These are phyloP conservation scores for Toxicodendron radicans DNA, from an alignment of 345 rosid species.

Conservation along the genomic window DNA sequence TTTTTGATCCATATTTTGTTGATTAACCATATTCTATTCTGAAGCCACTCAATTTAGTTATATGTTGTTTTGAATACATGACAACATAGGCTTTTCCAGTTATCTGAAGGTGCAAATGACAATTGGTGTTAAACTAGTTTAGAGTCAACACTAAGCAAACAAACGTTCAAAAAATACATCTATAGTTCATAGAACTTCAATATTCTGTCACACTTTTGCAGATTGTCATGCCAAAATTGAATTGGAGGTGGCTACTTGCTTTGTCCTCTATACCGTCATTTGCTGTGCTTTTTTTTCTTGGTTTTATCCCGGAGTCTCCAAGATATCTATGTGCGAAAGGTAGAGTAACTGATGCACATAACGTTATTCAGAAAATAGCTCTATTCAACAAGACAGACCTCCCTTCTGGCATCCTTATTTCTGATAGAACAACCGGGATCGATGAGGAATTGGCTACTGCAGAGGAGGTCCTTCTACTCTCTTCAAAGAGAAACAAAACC, in stretches of 20 bases:
- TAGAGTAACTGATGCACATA: conserved; percentile 41
- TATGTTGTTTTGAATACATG: too few species aligned
- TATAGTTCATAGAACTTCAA: not conserved
- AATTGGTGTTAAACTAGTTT: too few species aligned
- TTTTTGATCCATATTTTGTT: too few species aligned
- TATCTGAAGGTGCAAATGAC: too few species aligned
- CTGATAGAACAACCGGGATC: conserved; percentile 26
- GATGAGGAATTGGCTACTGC: conserved; percentile 18
- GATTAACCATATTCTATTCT: too few species aligned
- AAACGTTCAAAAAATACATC: too few species aligned
- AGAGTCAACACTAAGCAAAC: too few species aligned
- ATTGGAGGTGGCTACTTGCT: conserved; percentile 72
- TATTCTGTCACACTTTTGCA: not conserved
- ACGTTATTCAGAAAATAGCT: conserved; percentile 47
- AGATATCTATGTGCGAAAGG: conserved; percentile 56
- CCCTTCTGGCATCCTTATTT: conserved; percentile 50
- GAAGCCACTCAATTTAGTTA: too few species aligned
- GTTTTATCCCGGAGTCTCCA: conserved; percentile 56
- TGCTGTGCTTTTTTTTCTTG: conserved; percentile 48
- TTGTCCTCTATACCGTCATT: conserved; percentile 56
- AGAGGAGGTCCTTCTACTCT: conserved; percentile 24
- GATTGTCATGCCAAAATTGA: conserved; percentile 51
- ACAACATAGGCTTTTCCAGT: too few species aligned
- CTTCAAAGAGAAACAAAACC: conserved; percentile 12
- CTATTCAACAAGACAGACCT: conserved; percentile 35